Evolutionary conservation across 106 monocot genomes (phyloP).

Genomic region (Apostasia ramifera): DNA sequence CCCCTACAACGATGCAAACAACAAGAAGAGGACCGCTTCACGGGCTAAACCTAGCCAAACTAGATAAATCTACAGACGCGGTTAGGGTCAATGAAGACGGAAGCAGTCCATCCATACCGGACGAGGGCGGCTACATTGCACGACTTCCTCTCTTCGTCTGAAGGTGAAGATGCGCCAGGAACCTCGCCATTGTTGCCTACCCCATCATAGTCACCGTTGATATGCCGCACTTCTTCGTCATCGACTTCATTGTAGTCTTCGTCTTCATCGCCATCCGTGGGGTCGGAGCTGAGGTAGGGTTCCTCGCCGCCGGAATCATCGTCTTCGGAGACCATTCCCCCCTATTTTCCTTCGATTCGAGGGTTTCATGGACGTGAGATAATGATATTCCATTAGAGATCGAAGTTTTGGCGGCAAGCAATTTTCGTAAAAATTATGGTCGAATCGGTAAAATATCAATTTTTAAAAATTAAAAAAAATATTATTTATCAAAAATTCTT

Average conservation of each 20-base stretch:
- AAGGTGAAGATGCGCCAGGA: neutral
- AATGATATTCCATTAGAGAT: neutral
- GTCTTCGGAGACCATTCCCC: neutral
- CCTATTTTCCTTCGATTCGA: neutral
- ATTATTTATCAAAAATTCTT: no score
- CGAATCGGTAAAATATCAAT: no score
- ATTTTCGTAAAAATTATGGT: no score
- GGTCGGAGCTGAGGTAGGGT: constrained; percentile 1
- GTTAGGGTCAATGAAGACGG: neutral
- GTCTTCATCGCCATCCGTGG: neutral
- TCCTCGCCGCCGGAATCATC: neutral
- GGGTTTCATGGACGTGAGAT: neutral
- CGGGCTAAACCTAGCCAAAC: neutral
- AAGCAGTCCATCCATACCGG: constrained; percentile 2
- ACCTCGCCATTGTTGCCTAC: neutral
- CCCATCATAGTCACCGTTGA: neutral
- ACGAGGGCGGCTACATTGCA: constrained; percentile 18
- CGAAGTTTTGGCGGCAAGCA: constrained; percentile 1
- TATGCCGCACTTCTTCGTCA: neutral
- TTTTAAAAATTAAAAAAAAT: no score
- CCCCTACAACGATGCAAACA: constrained; percentile 40
- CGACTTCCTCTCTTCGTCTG: constrained; percentile 17
- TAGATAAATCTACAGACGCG: neutral
- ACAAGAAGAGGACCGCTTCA: neutral
- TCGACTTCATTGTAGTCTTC: neutral